Conservation (phyloP, 495 filamentous ascomycete genomes). For the Trichoderma parareesei region DNA sequence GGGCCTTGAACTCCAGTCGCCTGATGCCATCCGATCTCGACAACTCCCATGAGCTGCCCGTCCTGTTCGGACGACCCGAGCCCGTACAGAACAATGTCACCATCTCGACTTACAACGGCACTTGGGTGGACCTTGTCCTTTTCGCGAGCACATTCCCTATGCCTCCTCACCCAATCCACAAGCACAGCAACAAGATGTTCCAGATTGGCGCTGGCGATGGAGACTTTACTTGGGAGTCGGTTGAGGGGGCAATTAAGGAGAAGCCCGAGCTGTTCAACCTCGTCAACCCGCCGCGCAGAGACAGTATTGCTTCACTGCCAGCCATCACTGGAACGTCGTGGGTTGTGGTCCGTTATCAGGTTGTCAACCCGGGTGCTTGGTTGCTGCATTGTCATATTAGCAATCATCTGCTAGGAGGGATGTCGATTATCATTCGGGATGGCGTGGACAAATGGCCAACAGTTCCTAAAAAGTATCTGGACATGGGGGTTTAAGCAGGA, state of each 20-base stretch:
- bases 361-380: constrained; percentile 49
- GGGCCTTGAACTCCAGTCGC: constrained; percentile 36
- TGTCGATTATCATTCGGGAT: constrained; percentile 48
- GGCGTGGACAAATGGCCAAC: constrained; percentile 49
- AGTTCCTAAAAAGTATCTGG: constrained; percentile 24
- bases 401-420: constrained; percentile 48
- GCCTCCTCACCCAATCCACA: constrained; percentile 51
- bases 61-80: constrained; percentile 37
- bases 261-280: constrained; percentile 47
- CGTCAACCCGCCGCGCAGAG: constrained; percentile 42
- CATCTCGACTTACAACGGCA: constrained; percentile 39
- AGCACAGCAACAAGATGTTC: constrained; percentile 54
- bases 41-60: constrained; percentile 15
- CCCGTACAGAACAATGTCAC: constrained; percentile 29
- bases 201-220: constrained; percentile 45
- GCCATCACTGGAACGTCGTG: constrained; percentile 32
- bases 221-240: constrained; percentile 39
- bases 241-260: constrained; percentile 41
- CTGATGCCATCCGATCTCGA: constrained; percentile 26
- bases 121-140: constrained; percentile 52
- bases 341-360: constrained; percentile 50
- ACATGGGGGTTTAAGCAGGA: neutral
- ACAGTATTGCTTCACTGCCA: constrained; percentile 38
- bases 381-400: constrained; percentile 56
- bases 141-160: constrained; percentile 29